A percentile compares a stretch with the other conserved stretches of the same genome.
These are phyloP conservation scores for Arxiozyma heterogenica DNA, from an alignment of 1,139 yeast species.

Conservation along the genomic window DNA sequence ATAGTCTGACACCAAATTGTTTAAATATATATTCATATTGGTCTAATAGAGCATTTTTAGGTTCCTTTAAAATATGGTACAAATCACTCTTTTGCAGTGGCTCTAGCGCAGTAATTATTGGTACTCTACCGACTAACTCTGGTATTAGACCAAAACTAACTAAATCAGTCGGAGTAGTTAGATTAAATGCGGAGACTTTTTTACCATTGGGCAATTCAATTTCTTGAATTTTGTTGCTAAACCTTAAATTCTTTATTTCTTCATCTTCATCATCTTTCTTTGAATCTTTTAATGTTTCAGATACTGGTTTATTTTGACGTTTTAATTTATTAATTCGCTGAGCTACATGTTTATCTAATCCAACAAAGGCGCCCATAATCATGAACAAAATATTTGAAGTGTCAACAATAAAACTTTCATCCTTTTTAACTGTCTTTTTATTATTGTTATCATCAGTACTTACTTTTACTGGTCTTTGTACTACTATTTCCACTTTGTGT, in stretches of 20 bases:
- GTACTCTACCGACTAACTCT: slow-evolving; percentile 46
- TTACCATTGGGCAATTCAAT: slow-evolving; percentile 32
- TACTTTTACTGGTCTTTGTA: slow-evolving; percentile 35
- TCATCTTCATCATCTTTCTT: slow-evolving; percentile 6
- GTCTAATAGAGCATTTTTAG: slow-evolving; percentile 41
- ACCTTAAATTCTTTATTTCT: slow-evolving; percentile 12
- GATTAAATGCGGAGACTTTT: slow-evolving; percentile 34
- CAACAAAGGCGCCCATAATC: slow-evolving; percentile 50
- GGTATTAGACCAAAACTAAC: slow-evolving; percentile 44
- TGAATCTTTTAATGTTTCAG: neutral
- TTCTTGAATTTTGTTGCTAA: slow-evolving; percentile 27
- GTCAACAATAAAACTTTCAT: slow-evolving; percentile 38
- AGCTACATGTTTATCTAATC: slow-evolving; percentile 39
- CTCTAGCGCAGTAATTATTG: slow-evolving; percentile 39
- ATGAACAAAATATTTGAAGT: slow-evolving; percentile 45
- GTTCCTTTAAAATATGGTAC: slow-evolving; percentile 41
- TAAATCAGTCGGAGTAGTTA: slow-evolving; percentile 40
- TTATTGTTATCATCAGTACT: slow-evolving; percentile 29
- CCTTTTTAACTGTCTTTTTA: slow-evolving; percentile 29
- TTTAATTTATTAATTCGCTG: slow-evolving; percentile 28
- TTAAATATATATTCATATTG: slow-evolving; percentile 44
- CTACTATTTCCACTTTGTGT: slow-evolving; percentile 38
- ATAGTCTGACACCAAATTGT: slow-evolving; percentile 40
- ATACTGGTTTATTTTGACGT: slow-evolving; percentile 8
- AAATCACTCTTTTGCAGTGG: slow-evolving; percentile 38